Percentiles rank a stretch among this genome's conserved stretches.
Conservation (phyloP, 1,139 yeast species). For the Martiniozyma asiatica region DNA sequence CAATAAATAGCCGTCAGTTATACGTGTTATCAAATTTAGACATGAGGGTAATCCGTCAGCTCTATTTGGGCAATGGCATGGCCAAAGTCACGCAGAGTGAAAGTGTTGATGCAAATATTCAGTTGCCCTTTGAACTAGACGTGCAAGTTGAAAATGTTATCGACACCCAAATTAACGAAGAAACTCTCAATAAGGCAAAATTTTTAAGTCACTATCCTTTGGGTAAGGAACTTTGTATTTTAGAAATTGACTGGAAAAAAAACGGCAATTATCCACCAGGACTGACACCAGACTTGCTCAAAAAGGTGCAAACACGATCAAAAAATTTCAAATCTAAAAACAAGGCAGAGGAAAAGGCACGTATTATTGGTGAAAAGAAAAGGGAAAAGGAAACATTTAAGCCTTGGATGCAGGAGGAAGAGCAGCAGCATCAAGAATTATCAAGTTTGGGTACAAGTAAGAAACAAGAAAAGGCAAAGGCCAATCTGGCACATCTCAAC, state of each 20-base stretch:
- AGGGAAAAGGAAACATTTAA: slow-evolving; percentile 9
- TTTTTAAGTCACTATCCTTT: slow-evolving; percentile 72
- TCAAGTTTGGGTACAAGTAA: slow-evolving; percentile 4
- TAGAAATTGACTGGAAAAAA: slow-evolving; percentile 73
- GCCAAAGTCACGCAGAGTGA: slow-evolving; percentile 1
- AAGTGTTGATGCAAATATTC: slow-evolving; percentile 17
- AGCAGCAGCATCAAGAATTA: neutral
- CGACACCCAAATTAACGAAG: slow-evolving; percentile 41
- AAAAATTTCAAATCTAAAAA: slow-evolving; percentile 41
- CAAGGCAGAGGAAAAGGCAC: slow-evolving; percentile 34
- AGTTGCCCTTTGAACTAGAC: slow-evolving; percentile 7
- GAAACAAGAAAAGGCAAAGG: slow-evolving; percentile 1
- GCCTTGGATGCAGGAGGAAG: neutral
- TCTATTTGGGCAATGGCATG: slow-evolving; percentile 2
- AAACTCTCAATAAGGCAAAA: slow-evolving; percentile 49
- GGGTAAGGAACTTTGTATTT: slow-evolving; percentile 73
- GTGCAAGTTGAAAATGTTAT: slow-evolving; percentile 50
- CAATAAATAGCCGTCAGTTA: slow-evolving; percentile 3
- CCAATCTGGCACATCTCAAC: slow-evolving; percentile 3
- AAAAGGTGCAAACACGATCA: slow-evolving; percentile 51
- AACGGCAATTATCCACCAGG: slow-evolving; percentile 40
- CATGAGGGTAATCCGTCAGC: slow-evolving; percentile 2
- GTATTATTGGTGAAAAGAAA: slow-evolving; percentile 10
- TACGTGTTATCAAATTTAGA: slow-evolving; percentile 3
- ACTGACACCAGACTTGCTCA: slow-evolving; percentile 30